Percentiles rank a stretch among this genome's conserved stretches.
Evolutionary conservation across 2,329 filamentous ascomycete genomes (phyloP).

Genomic region (Ampelomyces quisqualis): DNA sequence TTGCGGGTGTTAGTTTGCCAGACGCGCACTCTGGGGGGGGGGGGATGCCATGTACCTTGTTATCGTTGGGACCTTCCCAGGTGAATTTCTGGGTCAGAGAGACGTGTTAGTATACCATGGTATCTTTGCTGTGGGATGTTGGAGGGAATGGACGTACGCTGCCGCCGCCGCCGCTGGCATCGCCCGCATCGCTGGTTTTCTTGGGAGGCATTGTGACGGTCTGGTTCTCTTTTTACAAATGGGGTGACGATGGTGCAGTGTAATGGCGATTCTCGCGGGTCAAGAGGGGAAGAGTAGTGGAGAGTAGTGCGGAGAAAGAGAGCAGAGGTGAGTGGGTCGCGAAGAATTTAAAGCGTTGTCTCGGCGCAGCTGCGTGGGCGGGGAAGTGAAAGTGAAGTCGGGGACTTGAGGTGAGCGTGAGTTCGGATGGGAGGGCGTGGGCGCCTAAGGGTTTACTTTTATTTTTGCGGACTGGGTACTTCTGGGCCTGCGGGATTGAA

Average conservation of each 20-base stretch:
- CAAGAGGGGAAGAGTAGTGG: too few relatives aligned
- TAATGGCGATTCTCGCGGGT: too few relatives aligned
- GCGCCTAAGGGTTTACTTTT: too few relatives aligned
- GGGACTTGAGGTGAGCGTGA: too few relatives aligned
- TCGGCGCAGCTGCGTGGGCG: background rate
- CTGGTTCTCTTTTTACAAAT: background rate
- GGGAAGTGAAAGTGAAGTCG: background rate
- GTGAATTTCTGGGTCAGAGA: conserved; percentile 7
- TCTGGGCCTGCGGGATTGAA: too few relatives aligned
- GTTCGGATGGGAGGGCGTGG: too few relatives aligned
- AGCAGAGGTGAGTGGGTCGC: background rate
- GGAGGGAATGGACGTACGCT: conserved; percentile 3
- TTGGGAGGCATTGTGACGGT: conserved; percentile 10
- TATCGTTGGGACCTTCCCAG: conserved; percentile 17
- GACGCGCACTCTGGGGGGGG: background rate
- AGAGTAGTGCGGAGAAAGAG: too few relatives aligned
- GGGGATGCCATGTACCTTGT: conserved; percentile 7
- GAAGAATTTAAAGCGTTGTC: too few relatives aligned
- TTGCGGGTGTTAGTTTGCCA: background rate
- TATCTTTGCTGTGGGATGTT: background rate
- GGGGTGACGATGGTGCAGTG: background rate
- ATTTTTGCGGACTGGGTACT: too few relatives aligned
- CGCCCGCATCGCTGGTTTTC: background rate
- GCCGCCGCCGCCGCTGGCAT: background rate
- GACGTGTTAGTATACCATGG: background rate